Evolutionary conservation across 2,329 filamentous ascomycete species (phyloP), one percentile per base, ranked within the genome.

Genomic region (Trichophyton rubrum): DNA sequence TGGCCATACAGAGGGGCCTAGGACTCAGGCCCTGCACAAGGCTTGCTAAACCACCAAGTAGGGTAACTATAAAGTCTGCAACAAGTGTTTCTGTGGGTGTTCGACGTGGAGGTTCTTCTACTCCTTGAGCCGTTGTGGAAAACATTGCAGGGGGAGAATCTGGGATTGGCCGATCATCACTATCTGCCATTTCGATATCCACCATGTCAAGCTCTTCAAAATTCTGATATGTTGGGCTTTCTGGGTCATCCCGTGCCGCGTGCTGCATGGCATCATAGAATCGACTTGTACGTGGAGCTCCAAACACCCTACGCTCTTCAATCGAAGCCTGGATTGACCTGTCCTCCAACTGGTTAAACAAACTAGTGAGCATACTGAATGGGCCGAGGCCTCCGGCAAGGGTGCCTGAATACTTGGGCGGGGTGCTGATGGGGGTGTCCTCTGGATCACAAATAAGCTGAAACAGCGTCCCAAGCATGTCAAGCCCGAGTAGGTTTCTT

Each of bases 41-140:
- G 33, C 60, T 57, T 49, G 61, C 63, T 43, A 64, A 35, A 3
- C 61, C 61, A 13, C 51, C 59, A 9, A 62, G 51, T 27, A 62
- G 24, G 22, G 56, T 61, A 35, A 64, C 62, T 61, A 64, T 59
- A 61, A 64, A 64, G 60, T 64, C 61, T 6, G 33, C 59, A 33
- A 64, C 57, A 40, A 64, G 61, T 56, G 62, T 62, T 11, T 64
- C 62, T 6, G 61, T 64, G 6, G 62, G 62, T 24, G 61, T 62
- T n/a, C 61, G 62, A 51, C 43, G 62, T 4, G 41, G 30, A 11
- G 62, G 62, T 24, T 60, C 51, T 9, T 64, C 61, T 38, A 59
- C 7, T 53, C 33, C 33, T 38, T 9, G 33, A 3, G 33, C 33
- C 33, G 33, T 11, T 13, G 7, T 20, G 11, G 56, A 20, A 33